Conservation (phyloP, 208 protist genomes). For the Crithidia bombi region DNA sequence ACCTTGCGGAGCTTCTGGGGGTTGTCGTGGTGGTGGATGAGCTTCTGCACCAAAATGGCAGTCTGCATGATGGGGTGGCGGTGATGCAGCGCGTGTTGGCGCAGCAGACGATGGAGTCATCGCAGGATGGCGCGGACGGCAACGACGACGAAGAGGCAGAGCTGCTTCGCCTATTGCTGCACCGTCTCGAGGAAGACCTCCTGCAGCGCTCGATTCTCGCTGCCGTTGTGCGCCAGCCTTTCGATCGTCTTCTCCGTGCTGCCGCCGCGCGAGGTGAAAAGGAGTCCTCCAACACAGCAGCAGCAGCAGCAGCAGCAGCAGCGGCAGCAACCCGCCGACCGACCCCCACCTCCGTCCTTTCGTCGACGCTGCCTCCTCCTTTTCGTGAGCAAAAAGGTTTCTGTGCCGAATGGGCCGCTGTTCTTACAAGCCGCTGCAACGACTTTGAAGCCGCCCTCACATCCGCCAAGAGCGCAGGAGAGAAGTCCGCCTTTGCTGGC, state of each 20-base stretch:
- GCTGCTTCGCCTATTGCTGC: conserved; percentile 21
- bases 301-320: neutral
- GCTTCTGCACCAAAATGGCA: conserved; percentile 73
- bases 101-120: conserved; percentile 15
- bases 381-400: conserved; percentile 18
- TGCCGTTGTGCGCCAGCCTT: conserved; percentile 72
- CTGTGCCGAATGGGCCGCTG: conserved; percentile 25
- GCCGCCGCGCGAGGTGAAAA: conserved; percentile 6
- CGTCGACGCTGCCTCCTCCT: conserved; percentile 9
- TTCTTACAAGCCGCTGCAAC: conserved; percentile 19
- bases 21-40: conserved; percentile 85
- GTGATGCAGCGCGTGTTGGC: conserved; percentile 32
- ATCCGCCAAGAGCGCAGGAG: neutral
- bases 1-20: conserved; percentile 67
- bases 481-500: conserved; percentile 8
- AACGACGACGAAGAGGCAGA: conserved; percentile 20
- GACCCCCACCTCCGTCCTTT: neutral
- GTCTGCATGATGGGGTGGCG: conserved; percentile 56
- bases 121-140: conserved; percentile 1
- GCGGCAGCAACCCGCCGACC: neutral
- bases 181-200: conserved; percentile 22
- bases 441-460: conserved; percentile 19
- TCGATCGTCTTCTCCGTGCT: conserved; percentile 33
- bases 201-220: conserved; percentile 48
- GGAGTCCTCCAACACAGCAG: no score